Evolutionary conservation across 306 rosid genomes (phyloP).

Genomic region (Hippophae tibetana): DNA sequence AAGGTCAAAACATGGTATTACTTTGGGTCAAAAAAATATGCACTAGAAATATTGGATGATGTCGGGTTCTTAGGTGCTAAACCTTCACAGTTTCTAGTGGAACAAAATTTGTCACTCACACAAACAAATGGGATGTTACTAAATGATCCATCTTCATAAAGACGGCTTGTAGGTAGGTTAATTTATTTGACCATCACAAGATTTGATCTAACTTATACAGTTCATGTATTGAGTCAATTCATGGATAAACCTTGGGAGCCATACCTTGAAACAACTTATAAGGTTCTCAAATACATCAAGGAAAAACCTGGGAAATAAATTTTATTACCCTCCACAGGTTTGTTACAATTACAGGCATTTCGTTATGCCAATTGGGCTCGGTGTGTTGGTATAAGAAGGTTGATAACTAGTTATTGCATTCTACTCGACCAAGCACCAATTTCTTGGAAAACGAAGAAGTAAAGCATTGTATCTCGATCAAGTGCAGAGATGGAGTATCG

Average conservation of each 20-base stretch:
- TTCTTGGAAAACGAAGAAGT: neutral
- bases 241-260: neutral
- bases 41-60: neutral
- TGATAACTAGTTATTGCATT: neutral
- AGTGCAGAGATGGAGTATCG: no score
- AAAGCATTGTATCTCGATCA: neutral
- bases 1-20: no score
- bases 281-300: neutral
- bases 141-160: neutral
- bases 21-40: neutral
- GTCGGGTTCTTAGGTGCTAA: neutral
- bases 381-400: neutral
- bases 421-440: neutral
- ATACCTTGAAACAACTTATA: neutral
- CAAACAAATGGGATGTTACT: neutral
- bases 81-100: neutral
- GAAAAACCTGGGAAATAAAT: neutral
- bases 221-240: neutral
- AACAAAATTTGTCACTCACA: neutral
- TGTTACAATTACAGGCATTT: neutral
- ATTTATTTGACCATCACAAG: conserved; percentile 1
- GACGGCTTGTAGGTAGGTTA: neutral
- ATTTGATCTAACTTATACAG: neutral
- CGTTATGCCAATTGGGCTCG: neutral
- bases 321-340: neutral